Percentiles rank a stretch among this genome's conserved stretches.
Conservation (phyloP, 192 early-diverging fungal genomes). For the Thamnidium elegans region DNA sequence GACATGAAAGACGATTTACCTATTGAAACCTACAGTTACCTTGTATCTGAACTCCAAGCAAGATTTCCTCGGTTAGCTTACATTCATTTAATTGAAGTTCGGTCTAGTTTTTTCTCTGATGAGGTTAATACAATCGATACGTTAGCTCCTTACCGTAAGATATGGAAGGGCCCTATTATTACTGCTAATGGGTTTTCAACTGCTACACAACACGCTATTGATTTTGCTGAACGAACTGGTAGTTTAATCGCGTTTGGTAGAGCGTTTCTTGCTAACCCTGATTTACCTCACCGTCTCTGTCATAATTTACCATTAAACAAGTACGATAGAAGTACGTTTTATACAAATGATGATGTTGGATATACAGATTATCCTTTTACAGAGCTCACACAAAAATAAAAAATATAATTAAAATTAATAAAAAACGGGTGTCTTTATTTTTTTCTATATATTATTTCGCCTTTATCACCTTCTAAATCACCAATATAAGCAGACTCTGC, state of each 20-base stretch:
- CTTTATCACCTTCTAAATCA: conserved; percentile 60
- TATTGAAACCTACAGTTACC: conserved; percentile 23
- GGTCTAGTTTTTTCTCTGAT: conserved; percentile 30
- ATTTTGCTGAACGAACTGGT: conserved; percentile 12
- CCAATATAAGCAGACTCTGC: conserved; percentile 86
- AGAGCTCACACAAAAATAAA: no score
- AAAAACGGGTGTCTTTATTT: no score
- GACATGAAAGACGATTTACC: conserved; percentile 35
- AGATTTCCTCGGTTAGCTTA: conserved; percentile 34
- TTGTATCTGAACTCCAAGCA: conserved; percentile 23
- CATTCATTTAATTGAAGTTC: conserved; percentile 35
- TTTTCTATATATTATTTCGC: conserved; percentile 26
- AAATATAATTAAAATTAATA: no score
- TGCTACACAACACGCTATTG: conserved; percentile 10
- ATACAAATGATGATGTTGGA: conserved; percentile 15
- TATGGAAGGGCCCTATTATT: conserved; percentile 28
- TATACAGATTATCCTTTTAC: conserved; percentile 34
- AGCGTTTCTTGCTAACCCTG: conserved; percentile 35
- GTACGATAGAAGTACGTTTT: conserved; percentile 27
- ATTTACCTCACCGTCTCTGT: conserved; percentile 23
- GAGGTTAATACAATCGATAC: neutral
- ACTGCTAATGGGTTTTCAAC: conserved; percentile 21
- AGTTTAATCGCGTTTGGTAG: conserved; percentile 31
- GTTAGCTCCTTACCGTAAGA: conserved; percentile 19
- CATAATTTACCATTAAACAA: conserved; percentile 17